These are phyloP conservation scores for Penicillium samsonianum DNA, from an alignment of 495 filamentous ascomycete genomes.

Conservation along the genomic window DNA sequence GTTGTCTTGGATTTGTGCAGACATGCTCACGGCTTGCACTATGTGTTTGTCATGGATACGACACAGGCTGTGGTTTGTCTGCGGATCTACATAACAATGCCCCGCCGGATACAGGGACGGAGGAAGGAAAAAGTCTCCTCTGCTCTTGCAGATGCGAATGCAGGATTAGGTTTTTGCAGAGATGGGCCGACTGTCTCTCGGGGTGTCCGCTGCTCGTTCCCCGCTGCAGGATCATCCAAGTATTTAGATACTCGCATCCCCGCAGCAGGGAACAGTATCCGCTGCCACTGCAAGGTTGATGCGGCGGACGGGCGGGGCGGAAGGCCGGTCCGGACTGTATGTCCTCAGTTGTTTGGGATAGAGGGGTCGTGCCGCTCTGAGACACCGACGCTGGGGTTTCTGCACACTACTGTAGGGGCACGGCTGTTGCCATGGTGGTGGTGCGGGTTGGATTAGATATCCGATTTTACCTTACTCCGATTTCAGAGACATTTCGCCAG, in stretches of 20 bases:
- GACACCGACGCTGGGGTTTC: constrained; percentile 15
- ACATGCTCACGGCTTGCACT: background rate
- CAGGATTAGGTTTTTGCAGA: constrained; percentile 4
- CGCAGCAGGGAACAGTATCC: constrained; percentile 3
- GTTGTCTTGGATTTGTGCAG: constrained; percentile 3
- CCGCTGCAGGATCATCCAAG: constrained; percentile 23
- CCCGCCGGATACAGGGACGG: background rate
- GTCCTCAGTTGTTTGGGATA: background rate
- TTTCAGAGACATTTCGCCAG: background rate
- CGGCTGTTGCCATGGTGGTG: constrained; percentile 11
- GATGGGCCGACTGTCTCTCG: constrained; percentile 3
- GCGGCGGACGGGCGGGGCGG: constrained; percentile 13
- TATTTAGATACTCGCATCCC: no score
- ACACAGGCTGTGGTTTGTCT: background rate
- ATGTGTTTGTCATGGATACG: constrained; percentile 7
- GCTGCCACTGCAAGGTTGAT: constrained; percentile 26
- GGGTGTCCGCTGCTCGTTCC: constrained; percentile 16
- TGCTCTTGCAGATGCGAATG: background rate
- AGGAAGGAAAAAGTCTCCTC: background rate
- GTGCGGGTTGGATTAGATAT: background rate
- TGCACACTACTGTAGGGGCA: background rate
- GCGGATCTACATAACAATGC: constrained; percentile 2
- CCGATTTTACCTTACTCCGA: background rate
- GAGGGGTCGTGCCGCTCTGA: constrained; percentile 15
- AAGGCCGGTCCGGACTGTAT: constrained; percentile 20